Evolutionary conservation across 2,329 filamentous ascomycete species (phyloP), one percentile per base, ranked within the genome.

Genomic region (Fusarium floridanum): DNA sequence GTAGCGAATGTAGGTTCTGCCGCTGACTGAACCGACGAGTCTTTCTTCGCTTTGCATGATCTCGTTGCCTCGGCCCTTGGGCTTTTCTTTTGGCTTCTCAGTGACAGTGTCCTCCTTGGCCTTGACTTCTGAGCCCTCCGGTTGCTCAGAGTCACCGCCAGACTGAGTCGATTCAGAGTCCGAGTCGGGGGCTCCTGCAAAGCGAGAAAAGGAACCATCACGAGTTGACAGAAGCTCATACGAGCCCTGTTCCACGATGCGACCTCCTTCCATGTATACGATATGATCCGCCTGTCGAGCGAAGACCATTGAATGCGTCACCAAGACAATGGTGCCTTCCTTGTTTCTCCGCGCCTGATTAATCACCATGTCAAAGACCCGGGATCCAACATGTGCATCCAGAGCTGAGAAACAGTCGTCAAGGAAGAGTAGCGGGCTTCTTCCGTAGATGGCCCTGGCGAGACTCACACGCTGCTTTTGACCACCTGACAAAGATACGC

Each of bases 401-500:
- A 73, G 34, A 8, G 70, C 70, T 0, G 70, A 73, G 32, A 73
- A 73, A 1, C 70, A 73, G 12, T 73, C 70, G 5, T 73, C 70
- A 1, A 73, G 70, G 5, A 73, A 62, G 5, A 73, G 50, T 0
- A 73, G 70, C 3, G 57, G 59, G 1, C 70, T 73, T 16, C 14
- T 53, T 0, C 70, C 70, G 17, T 73, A 73, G 0, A 73, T 67
- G 6, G 70, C 70, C 3, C 70, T 70, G 0, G 70, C 70, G 17
- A 73, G 70, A 56, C 70, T 73, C 5, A 73, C 65, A 1, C 70
- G 70, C 5, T 73, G 70, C 16, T 73, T 73, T 17, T 73, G 70
- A 0, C 70, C 70, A 4, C 70, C 70, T 1, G 70, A 73, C 0
- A 73, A n/a, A 0, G 70, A 73, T 17, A 73, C 70, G 0, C 70